A percentile compares a stretch with the other conserved stretches of the same genome.
Conservation (phyloP, 331 rosid genomes). For the Saraca asoca region DNA sequence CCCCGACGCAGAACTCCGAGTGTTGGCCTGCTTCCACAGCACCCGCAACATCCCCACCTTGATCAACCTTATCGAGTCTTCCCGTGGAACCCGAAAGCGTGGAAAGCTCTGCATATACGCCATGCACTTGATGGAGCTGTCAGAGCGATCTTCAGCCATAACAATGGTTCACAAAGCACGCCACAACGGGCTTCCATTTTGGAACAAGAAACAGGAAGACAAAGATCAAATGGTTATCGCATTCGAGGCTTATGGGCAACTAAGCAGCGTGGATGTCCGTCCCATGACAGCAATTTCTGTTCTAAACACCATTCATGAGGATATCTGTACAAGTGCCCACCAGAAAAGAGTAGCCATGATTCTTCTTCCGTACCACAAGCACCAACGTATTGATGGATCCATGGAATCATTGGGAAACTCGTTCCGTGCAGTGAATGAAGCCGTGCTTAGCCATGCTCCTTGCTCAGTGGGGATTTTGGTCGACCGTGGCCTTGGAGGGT, state of each 20-base stretch:
- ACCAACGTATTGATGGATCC: slow-evolving; percentile 61
- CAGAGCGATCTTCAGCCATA: slow-evolving; percentile 83
- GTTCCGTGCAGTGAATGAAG: slow-evolving; percentile 47
- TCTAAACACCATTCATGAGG: slow-evolving; percentile 60
- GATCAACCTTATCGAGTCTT: slow-evolving; percentile 64
- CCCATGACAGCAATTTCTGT: slow-evolving; percentile 80
- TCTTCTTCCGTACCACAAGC: slow-evolving; percentile 73
- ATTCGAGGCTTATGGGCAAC: slow-evolving; percentile 65
- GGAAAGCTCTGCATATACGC: slow-evolving; percentile 73
- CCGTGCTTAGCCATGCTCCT: slow-evolving; percentile 62
- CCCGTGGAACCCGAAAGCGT: slow-evolving; percentile 56
- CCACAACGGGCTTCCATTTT: slow-evolving; percentile 70
- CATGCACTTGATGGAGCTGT: slow-evolving; percentile 79
- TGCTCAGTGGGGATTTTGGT: slow-evolving; percentile 73
- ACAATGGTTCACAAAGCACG: slow-evolving; percentile 83
- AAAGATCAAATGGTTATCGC: slow-evolving; percentile 64
- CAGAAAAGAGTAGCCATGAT: slow-evolving; percentile 59
- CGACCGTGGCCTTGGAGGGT: slow-evolving; percentile 76
- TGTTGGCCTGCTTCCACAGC: slow-evolving; percentile 75
- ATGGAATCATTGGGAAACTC: slow-evolving; percentile 62
- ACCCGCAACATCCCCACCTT: slow-evolving; percentile 62
- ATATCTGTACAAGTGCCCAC: slow-evolving; percentile 70
- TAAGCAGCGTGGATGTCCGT: slow-evolving; percentile 59
- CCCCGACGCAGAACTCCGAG: slow-evolving; percentile 52
- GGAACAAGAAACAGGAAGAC: slow-evolving; percentile 52